phyloP scores from a whole-genome alignment of 352 stramenopile genomes.

The Phytophthora chlamydospora region DNA sequence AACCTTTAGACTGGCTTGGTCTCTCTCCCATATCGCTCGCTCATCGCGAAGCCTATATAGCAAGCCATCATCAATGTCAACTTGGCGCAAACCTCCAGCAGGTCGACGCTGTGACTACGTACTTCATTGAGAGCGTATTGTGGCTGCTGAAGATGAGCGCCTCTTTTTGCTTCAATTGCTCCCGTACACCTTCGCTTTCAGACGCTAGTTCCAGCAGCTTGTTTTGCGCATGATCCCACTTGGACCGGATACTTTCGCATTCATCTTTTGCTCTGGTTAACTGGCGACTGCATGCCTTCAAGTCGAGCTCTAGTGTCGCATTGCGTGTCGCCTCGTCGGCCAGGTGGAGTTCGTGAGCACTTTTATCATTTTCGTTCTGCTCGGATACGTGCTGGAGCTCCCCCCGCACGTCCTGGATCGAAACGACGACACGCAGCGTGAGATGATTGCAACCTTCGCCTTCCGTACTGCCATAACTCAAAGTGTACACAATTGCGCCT shows the following conservation, averaged over 20 bases:
- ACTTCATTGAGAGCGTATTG: constrained; percentile 62
- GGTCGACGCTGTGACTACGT: constrained; percentile 1
- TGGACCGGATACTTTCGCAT: constrained; percentile 47
- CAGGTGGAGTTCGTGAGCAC: constrained; percentile 47
- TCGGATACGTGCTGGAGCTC: constrained; percentile 52
- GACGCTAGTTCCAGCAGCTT: constrained; percentile 56
- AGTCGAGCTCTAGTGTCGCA: constrained; percentile 59
- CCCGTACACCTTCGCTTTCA: constrained; percentile 66
- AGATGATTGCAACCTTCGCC: neutral
- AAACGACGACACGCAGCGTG: neutral
- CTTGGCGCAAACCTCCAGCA: neutral
- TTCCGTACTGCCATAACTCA: neutral
- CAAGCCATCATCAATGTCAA: neutral
- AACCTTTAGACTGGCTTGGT: constrained; percentile 58
- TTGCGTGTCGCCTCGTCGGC: constrained; percentile 54
- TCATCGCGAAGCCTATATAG: constrained; percentile 60
- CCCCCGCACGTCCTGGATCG: constrained; percentile 56
- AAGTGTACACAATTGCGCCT: neutral
- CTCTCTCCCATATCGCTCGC: constrained; percentile 52
- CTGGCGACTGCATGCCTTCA: constrained; percentile 56
- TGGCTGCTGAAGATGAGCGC: constrained; percentile 66
- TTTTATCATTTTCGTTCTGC: constrained; percentile 43
- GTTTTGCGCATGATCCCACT: constrained; percentile 63
- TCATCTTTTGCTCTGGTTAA: constrained; percentile 56
- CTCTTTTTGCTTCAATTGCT: constrained; percentile 82